Conservation (phyloP, 345 rosid species). For the Aurinia saxatilis region DNA sequence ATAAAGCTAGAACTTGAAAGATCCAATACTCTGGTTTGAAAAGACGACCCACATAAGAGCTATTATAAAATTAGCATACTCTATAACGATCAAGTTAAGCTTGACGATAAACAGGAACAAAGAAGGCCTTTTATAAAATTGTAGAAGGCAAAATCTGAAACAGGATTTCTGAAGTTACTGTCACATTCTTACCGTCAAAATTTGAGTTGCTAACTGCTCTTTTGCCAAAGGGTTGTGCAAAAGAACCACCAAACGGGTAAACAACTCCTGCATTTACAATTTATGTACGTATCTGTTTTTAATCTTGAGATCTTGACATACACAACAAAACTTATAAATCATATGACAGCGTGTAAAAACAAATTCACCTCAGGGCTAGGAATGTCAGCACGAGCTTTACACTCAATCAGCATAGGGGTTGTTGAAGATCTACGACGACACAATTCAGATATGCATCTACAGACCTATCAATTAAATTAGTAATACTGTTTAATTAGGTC, state of each 20-base stretch:
- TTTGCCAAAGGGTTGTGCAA: constrained; percentile 89
- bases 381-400: constrained; percentile 73
- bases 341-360: constrained; percentile 8
- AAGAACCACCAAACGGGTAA: constrained; percentile 91
- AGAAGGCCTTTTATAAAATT: background rate
- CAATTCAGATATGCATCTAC: constrained; percentile 94
- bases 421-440: constrained; percentile 55
- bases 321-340: constrained; percentile 4
- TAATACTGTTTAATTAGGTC: background rate
- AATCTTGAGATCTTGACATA: constrained; percentile 9
- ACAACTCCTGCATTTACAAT: constrained; percentile 59
- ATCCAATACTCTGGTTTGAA: background rate
- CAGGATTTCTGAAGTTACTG: background rate
- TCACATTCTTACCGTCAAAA: constrained; percentile 62
- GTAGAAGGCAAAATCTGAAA: background rate
- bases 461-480: constrained; percentile 52
- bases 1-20: constrained; percentile 6
- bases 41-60: constrained; percentile 2
- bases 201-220: constrained; percentile 82
- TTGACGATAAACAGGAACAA: background rate
- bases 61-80: background rate
- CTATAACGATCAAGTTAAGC: constrained; percentile 1
- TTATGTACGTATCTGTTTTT: background rate
- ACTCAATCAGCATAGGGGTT: constrained; percentile 63
- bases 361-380: constrained; percentile 76